A percentile compares a stretch with the other conserved stretches of the same genome.
Evolutionary conservation across 192 early-diverging fungal genomes (phyloP).

Genomic region (Linnemannia hyalina): DNA sequence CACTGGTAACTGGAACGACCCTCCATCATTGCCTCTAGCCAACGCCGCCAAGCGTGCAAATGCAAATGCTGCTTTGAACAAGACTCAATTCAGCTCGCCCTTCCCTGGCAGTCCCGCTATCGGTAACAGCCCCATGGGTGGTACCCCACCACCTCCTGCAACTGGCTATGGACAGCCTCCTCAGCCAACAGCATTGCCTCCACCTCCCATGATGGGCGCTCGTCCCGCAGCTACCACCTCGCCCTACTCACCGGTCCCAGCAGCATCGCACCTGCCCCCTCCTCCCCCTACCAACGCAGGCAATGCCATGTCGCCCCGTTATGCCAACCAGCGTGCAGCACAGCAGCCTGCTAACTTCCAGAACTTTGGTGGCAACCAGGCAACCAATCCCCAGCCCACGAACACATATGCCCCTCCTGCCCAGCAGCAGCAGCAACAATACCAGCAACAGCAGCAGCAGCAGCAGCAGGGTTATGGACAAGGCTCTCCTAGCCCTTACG

Average conservation of each 20-base stretch:
- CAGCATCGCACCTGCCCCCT: slow-evolving; percentile 51
- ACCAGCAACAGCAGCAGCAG: slow-evolving; percentile 28
- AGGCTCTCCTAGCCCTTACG: slow-evolving; percentile 29
- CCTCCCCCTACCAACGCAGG: slow-evolving; percentile 30
- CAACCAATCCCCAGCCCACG: slow-evolving; percentile 22
- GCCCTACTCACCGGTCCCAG: slow-evolving; percentile 53
- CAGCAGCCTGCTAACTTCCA: slow-evolving; percentile 35
- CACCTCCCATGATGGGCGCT: slow-evolving; percentile 47
- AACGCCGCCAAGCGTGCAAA: slow-evolving; percentile 36
- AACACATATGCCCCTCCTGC: slow-evolving; percentile 46
- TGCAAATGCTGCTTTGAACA: slow-evolving; percentile 59
- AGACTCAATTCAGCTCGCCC: slow-evolving; percentile 52
- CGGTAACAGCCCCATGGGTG: slow-evolving; percentile 49
- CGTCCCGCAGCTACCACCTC: slow-evolving; percentile 47
- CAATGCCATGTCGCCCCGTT: slow-evolving; percentile 47
- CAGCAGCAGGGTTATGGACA: slow-evolving; percentile 34
- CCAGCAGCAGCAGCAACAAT: slow-evolving; percentile 35
- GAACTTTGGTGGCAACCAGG: slow-evolving; percentile 30
- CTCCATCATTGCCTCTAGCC: slow-evolving; percentile 58
- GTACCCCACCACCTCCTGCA: slow-evolving; percentile 57
- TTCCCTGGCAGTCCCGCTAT: slow-evolving; percentile 53
- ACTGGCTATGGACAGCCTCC: slow-evolving; percentile 48
- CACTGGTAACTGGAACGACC: slow-evolving; percentile 70
- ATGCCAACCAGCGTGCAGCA: slow-evolving; percentile 41
- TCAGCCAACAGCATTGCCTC: slow-evolving; percentile 46